Evolutionary conservation across 2,329 filamentous ascomycete species (phyloP).

Genomic region (Magnaporthales sp.): DNA sequence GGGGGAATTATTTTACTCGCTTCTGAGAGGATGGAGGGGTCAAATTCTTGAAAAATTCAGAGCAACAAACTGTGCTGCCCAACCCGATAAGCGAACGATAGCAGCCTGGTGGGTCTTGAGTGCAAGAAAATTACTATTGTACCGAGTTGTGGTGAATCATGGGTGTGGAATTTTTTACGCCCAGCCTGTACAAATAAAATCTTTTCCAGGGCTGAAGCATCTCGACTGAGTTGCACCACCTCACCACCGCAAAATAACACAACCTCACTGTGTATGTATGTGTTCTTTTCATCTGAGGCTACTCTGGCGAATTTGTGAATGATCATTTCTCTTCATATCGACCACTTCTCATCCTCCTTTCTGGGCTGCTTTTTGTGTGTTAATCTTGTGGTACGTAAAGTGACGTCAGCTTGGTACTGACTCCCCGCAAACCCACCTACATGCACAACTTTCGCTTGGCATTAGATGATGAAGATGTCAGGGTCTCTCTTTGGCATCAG

Average conservation of each 20-base stretch:
- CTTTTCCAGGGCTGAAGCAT: background rate
- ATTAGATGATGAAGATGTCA: background rate
- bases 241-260: background rate
- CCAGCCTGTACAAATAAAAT: background rate
- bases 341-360: background rate
- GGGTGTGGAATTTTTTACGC: background rate
- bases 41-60: slow-evolving; percentile 1
- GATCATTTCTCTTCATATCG: background rate
- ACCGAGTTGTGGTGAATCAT: slow-evolving; percentile 2
- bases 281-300: background rate
- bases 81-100: slow-evolving; percentile 5
- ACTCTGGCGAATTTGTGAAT: background rate
- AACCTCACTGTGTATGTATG: background rate
- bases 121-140: background rate
- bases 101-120: background rate
- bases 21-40: slow-evolving; percentile 1
- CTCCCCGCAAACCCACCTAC: background rate
- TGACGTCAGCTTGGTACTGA: background rate
- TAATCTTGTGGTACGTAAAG: background rate
- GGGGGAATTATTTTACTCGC: background rate
- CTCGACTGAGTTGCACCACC: background rate
- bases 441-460: background rate
- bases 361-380: background rate
- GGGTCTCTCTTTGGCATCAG: background rate
- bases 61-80: background rate